Conservation (phyloP, 2,329 filamentous ascomycete genomes). For the Xylariaceae sp. region DNA sequence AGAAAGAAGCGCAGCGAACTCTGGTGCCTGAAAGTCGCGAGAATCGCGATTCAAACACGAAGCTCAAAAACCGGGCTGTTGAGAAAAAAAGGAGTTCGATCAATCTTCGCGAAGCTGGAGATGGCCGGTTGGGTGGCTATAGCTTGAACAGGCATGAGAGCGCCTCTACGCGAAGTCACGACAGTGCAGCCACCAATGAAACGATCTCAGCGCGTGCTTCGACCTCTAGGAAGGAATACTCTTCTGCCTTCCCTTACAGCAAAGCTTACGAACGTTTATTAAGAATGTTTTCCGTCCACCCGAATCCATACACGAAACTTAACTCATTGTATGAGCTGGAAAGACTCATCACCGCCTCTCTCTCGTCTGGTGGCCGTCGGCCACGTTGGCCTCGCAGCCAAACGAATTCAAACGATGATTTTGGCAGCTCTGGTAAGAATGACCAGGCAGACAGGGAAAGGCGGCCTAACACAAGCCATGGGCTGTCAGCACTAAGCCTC, state of each 20-base stretch:
- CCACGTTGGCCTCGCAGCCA: constrained; percentile 40
- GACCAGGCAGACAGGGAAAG: constrained; percentile 69
- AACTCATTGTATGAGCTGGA: constrained; percentile 80
- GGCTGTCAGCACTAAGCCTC: constrained; percentile 35
- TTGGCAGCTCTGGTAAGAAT: constrained; percentile 38
- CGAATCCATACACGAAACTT: constrained; percentile 84
- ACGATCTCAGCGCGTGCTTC: constrained; percentile 34
- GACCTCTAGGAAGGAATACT: constrained; percentile 33
- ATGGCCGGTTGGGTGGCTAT: constrained; percentile 33
- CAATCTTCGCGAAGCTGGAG: constrained; percentile 55
- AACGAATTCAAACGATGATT: constrained; percentile 36
- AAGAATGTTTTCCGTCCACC: constrained; percentile 82
- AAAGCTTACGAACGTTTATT: constrained; percentile 77
- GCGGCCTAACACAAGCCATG: constrained; percentile 55
- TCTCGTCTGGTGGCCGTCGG: constrained; percentile 54
- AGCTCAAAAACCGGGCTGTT: constrained; percentile 49
- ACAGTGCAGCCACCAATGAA: constrained; percentile 41
- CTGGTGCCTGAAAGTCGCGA: constrained; percentile 22
- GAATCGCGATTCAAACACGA: constrained; percentile 42
- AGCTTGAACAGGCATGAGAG: constrained; percentile 39
- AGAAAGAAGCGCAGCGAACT: constrained; percentile 44
- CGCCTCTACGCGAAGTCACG: constrained; percentile 39
- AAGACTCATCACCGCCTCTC: constrained; percentile 73
- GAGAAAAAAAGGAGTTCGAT: constrained; percentile 69
- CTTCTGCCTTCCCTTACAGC: constrained; percentile 71